A percentile compares a stretch with the other conserved stretches of the same genome.
These are phyloP conservation scores for Neonectria coccinea DNA, from an alignment of 2,329 filamentous ascomycete genomes.

Conservation along the genomic window DNA sequence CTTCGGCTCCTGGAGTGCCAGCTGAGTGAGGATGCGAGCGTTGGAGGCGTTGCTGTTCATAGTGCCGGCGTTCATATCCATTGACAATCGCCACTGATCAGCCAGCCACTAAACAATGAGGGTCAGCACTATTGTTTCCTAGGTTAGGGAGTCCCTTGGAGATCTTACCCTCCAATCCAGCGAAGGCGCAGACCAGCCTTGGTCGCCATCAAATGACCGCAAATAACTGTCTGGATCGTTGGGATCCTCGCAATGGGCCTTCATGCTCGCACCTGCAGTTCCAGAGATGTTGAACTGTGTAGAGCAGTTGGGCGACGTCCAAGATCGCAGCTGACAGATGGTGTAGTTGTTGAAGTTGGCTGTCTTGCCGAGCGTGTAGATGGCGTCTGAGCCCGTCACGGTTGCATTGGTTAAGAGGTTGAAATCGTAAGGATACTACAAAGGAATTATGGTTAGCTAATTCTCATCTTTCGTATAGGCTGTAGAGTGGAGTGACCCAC, in stretches of 20 bases:
- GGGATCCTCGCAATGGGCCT: slow-evolving; percentile 70
- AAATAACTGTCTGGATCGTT: slow-evolving; percentile 67
- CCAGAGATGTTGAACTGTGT: slow-evolving; percentile 70
- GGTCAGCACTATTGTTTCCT: not conserved
- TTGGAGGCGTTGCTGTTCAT: slow-evolving; percentile 69
- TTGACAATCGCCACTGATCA: slow-evolving; percentile 64
- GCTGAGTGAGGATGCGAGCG: slow-evolving; percentile 66
- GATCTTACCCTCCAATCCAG: slow-evolving; percentile 62
- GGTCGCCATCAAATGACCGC: slow-evolving; percentile 51
- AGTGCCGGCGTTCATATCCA: slow-evolving; percentile 68
- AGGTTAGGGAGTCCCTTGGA: not conserved
- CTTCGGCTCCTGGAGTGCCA: slow-evolving; percentile 55
- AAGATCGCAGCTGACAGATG: slow-evolving; percentile 75
- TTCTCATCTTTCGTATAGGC: not conserved
- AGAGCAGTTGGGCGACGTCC: slow-evolving; percentile 73
- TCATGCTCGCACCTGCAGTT: slow-evolving; percentile 68
- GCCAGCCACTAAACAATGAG: slow-evolving; percentile 57
- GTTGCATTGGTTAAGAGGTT: slow-evolving; percentile 75
- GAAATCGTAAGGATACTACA: slow-evolving; percentile 66
- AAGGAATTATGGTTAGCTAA: slow-evolving; percentile 13
- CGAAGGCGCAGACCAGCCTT: slow-evolving; percentile 49
- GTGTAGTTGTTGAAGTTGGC: slow-evolving; percentile 63
- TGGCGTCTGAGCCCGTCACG: slow-evolving; percentile 56
- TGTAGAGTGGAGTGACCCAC: slow-evolving; percentile 47
- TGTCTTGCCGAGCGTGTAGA: slow-evolving; percentile 74